Evolutionary conservation across 2,329 filamentous ascomycete species (phyloP), one percentile per base, ranked within the genome.

Genomic region (Sclerotinia subarctica): DNA sequence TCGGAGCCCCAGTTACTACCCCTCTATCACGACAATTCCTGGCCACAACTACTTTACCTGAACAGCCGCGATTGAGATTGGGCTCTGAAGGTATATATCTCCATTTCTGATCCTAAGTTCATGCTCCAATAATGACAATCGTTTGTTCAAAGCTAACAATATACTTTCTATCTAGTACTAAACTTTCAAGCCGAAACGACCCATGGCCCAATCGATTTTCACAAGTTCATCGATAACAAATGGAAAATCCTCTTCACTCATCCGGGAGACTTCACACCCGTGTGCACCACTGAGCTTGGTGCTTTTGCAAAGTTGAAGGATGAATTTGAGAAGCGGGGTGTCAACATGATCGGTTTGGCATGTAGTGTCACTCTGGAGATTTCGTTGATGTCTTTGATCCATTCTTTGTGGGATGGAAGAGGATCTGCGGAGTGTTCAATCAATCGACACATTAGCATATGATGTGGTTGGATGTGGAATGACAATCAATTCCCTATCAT

Each of bases 271-370:
- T 96, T 90, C 84, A 96, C 93, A 0, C 93, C 93, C 68, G 93
- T 96, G 65, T 96, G 93, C 85, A 96, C 93, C 70, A 96, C 93
- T 58, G 93, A 96, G 83, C 88, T 96, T 70, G 93, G 93, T 70
- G 93, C 70, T 7, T 72, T 72, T 58, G 90, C 93, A 73, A 94
- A 93, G 81, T 84, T 96, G 71, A 88, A 92, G 82, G 86, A 87
- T 76, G 92, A 96, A 80, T 96, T 72, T n/a, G 85, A 87, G 76
- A 91, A 90, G 83, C 87, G 92, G 70, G 88, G 87, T 71, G 91
- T 94, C 74, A 94, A 96, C 86, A 88, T 96, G 81, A 93, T 96
- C 76, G 93, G 93, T 47, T 84, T 96, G 75, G 67, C 69, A 54
- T n/a, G n/a, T n/a, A n/a, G n/a, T n/a, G n/a, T n/a, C n/a, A n/a